phyloP scores from a whole-genome alignment of 2,329 filamentous ascomycete species.

The Colletotrichum tanaceti region DNA sequence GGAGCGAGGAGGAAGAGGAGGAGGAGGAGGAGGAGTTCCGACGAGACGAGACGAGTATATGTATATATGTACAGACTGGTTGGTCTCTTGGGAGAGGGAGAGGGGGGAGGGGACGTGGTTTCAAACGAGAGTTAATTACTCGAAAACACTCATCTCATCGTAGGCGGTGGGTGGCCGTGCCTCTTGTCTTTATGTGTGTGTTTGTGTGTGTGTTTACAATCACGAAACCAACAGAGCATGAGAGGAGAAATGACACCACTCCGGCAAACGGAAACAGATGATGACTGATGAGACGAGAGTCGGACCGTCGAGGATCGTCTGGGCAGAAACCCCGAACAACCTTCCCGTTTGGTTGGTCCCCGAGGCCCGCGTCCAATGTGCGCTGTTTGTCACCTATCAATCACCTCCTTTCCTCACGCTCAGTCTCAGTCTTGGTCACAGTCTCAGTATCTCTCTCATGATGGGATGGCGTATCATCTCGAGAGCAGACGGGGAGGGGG shows the following conservation, averaged over 20 bases:
- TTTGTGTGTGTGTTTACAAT: too few species aligned
- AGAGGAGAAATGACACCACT: neutral
- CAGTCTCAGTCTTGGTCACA: too few species aligned
- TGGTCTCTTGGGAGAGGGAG: too few species aligned
- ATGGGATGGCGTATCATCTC: neutral
- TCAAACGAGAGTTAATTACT: constrained; percentile 17
- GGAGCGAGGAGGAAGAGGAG: too few species aligned
- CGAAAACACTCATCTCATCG: too few species aligned
- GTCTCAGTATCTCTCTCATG: neutral
- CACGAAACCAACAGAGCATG: neutral
- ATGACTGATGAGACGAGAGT: too few species aligned
- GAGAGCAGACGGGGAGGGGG: neutral
- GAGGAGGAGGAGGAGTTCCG: neutral
- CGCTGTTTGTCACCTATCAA: constrained; percentile 1
- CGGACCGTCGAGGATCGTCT: constrained; percentile 20
- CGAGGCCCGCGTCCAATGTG: constrained; percentile 19
- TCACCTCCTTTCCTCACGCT: too few species aligned
- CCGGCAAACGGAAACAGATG: neutral
- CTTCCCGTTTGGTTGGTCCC: constrained; percentile 35
- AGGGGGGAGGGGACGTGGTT: too few species aligned
- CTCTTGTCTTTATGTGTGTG: too few species aligned
- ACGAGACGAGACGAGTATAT: neutral
- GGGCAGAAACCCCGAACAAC: constrained; percentile 14
- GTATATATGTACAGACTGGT: neutral
- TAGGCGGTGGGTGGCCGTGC: too few species aligned